Conservation (phyloP, 2,329 filamentous ascomycete species). For the Neopestalotiopsis sp. region DNA sequence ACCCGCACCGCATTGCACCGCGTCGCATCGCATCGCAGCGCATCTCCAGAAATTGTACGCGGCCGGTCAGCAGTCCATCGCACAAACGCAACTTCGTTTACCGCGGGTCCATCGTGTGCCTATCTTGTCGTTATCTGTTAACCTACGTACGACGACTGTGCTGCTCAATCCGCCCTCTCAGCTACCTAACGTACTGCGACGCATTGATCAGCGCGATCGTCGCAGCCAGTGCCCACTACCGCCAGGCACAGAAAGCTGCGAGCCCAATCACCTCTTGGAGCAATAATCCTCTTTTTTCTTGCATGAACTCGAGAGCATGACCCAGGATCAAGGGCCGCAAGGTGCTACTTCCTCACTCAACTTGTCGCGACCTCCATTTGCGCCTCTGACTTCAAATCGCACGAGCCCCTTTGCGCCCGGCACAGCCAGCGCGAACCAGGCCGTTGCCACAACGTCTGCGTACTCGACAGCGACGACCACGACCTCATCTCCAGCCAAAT, state of each 20-base stretch:
- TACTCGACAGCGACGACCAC: constrained; percentile 19
- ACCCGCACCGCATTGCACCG: constrained; percentile 19
- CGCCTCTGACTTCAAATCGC: constrained; percentile 31
- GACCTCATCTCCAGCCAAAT: constrained; percentile 14
- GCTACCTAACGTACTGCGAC: constrained; percentile 22
- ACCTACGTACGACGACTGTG: constrained; percentile 13
- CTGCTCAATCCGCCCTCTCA: constrained; percentile 20
- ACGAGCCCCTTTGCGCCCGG: constrained; percentile 28
- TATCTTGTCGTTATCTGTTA: neutral
- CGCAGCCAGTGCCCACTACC: constrained; percentile 19
- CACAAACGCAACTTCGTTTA: neutral
- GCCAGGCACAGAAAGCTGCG: constrained; percentile 7
- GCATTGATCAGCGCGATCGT: constrained; percentile 36
- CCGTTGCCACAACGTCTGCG: neutral
- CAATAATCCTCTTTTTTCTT: constrained; percentile 19
- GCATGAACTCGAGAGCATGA: constrained; percentile 34
- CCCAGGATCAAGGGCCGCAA: constrained; percentile 27
- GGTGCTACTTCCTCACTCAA: constrained; percentile 27
- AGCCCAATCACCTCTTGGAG: neutral
- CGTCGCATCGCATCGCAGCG: constrained; percentile 19
- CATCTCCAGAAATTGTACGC: constrained; percentile 1
- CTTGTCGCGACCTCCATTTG: constrained; percentile 28
- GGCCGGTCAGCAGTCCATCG: neutral
- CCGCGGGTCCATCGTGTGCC: constrained; percentile 21
- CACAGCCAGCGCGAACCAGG: constrained; percentile 18